phyloP scores from a whole-genome alignment of 75 land plant genomes.

The Larix kaempferi region DNA sequence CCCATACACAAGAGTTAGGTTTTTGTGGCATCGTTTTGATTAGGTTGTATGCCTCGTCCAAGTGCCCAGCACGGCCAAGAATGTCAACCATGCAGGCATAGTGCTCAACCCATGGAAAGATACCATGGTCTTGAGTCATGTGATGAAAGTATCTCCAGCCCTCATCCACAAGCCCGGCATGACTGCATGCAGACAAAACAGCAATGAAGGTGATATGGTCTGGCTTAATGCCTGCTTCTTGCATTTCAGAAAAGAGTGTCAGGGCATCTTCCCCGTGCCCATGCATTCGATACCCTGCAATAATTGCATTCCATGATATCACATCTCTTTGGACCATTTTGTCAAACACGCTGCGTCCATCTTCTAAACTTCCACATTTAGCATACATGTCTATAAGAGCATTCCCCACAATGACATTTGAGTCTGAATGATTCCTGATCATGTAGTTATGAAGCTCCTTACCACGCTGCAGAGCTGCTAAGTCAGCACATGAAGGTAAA shows the following conservation, averaged over 20 bases:
- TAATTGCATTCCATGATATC: constrained; percentile 27
- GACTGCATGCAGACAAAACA: constrained; percentile 44
- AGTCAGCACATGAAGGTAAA: constrained; percentile 28
- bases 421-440: constrained; percentile 14
- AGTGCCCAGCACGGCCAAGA: constrained; percentile 9
- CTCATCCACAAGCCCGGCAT: constrained; percentile 42
- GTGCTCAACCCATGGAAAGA: constrained; percentile 24
- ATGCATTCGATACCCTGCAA: constrained; percentile 27
- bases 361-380: constrained; percentile 31
- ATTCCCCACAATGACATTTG: constrained; percentile 20
- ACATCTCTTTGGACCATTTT: constrained; percentile 12
- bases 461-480: constrained; percentile 27
- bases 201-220: constrained; percentile 36
- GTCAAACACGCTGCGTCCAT: constrained; percentile 19
- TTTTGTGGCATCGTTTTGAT: constrained; percentile 5
- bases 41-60: neutral
- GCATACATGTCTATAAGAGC: constrained; percentile 42
- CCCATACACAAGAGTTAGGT: constrained; percentile 1
- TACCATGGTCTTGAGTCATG: constrained; percentile 22
- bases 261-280: constrained; percentile 29
- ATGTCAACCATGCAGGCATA: constrained; percentile 18
- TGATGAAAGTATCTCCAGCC: constrained; percentile 17
- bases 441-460: constrained; percentile 20
- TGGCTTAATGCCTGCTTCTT: constrained; percentile 30
- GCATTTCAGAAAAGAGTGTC: constrained; percentile 28